Percentiles rank a stretch among this genome's conserved stretches.
phyloP scores from a whole-genome alignment of 1,139 yeast genomes.

The Geotrichum macrosporum region DNA sequence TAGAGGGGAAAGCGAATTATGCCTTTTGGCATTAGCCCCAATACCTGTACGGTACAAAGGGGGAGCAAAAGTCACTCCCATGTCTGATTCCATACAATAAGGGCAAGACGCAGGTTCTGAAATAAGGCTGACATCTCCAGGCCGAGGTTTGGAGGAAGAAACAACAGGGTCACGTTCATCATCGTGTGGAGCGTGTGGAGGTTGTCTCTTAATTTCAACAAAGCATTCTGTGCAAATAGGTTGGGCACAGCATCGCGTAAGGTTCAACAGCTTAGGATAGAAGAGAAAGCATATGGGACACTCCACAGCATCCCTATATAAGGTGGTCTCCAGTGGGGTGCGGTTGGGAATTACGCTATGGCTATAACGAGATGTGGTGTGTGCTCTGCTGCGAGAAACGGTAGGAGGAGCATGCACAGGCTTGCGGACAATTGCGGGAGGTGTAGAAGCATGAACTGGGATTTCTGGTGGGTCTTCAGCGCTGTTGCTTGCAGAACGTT shows the following conservation, averaged over 20 bases:
- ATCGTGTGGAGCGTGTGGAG: conserved; percentile 92
- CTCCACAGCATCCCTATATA: conserved; percentile 67
- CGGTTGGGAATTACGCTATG: conserved; percentile 1
- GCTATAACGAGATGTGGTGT: conserved; percentile 6
- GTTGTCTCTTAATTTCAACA: conserved; percentile 87
- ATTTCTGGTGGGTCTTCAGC: neutral
- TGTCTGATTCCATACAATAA: conserved; percentile 82
- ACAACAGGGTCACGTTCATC: conserved; percentile 13
- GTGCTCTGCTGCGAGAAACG: conserved; percentile 19
- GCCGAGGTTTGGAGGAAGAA: conserved; percentile 6
- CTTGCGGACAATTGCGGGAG: neutral
- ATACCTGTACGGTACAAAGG: conserved; percentile 44
- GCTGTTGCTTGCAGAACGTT: neutral
- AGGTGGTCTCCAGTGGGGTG: conserved; percentile 36
- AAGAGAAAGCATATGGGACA: conserved; percentile 93
- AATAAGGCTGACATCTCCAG: conserved; percentile 56
- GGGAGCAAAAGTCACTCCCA: conserved; percentile 76
- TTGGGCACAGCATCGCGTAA: conserved; percentile 84
- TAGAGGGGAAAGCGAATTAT: neutral
- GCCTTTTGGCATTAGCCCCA: conserved; percentile 6
- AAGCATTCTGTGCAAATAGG: conserved; percentile 96
- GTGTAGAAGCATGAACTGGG: neutral
- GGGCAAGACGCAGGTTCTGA: conserved; percentile 92
- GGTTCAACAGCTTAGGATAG: conserved; percentile 73
- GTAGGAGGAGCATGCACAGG: conserved; percentile 4